A percentile compares a stretch with the other conserved stretches of the same genome.
Conservation (phyloP, 2,329 filamentous ascomycete species). For the Fusarium concolor region DNA sequence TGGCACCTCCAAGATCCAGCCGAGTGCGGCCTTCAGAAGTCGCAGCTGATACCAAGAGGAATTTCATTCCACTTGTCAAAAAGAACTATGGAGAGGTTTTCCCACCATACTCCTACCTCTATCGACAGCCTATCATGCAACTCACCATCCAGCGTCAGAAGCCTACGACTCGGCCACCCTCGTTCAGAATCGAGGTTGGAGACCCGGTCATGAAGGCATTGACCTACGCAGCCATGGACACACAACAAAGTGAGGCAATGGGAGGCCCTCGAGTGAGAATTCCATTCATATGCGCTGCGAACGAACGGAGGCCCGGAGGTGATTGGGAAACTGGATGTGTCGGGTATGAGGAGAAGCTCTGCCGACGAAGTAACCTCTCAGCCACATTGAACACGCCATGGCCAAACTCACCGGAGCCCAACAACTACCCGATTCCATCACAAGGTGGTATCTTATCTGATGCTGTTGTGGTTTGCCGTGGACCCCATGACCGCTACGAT, state of each 20-base stretch:
- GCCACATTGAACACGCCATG: constrained; percentile 74
- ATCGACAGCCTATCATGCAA: constrained; percentile 62
- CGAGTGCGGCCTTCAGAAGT: constrained; percentile 66
- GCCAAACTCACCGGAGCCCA: constrained; percentile 56
- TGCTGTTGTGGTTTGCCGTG: constrained; percentile 78
- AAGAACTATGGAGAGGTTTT: constrained; percentile 65
- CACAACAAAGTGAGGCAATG: constrained; percentile 50
- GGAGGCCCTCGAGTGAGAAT: constrained; percentile 57
- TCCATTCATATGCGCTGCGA: constrained; percentile 78
- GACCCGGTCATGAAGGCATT: constrained; percentile 72
- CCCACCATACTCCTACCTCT: constrained; percentile 70
- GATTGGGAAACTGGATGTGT: constrained; percentile 77
- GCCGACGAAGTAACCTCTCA: constrained; percentile 78
- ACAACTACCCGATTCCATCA: constrained; percentile 78
- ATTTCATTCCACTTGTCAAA: constrained; percentile 74
- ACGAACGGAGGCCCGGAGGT: constrained; percentile 81
- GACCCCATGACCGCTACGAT: constrained; percentile 74
- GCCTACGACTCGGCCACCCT: constrained; percentile 54
- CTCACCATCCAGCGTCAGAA: constrained; percentile 55
- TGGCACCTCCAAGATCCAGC: constrained; percentile 51
- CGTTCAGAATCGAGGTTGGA: constrained; percentile 63
- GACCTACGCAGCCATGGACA: constrained; percentile 62
- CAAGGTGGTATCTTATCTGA: constrained; percentile 77
- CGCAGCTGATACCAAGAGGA: constrained; percentile 77
- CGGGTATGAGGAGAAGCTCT: constrained; percentile 73